These are phyloP conservation scores for Penicillium digitatum DNA, from an alignment of 2,329 filamentous ascomycete genomes.

Conservation along the genomic window DNA sequence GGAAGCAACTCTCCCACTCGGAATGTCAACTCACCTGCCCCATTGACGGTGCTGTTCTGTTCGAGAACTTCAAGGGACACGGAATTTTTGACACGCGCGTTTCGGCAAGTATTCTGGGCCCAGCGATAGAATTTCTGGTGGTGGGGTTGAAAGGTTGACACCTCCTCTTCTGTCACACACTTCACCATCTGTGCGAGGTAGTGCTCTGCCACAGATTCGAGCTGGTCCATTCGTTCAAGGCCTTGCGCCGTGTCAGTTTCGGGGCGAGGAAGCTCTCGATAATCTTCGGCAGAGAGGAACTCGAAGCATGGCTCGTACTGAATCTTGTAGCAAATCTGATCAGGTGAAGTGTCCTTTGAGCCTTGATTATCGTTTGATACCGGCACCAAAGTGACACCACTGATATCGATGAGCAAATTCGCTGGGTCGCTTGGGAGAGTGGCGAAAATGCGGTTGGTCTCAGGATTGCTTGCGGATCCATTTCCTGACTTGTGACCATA, in stretches of 20 bases:
- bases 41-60: conserved; percentile 9
- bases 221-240: conserved; percentile 9
- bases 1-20: conserved; percentile 21
- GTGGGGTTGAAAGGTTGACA: conserved; percentile 8
- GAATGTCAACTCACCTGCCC: conserved; percentile 14
- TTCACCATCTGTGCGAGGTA: conserved; percentile 13
- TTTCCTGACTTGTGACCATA: conserved; percentile 8
- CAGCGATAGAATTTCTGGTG: conserved; percentile 21
- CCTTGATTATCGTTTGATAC: conserved; percentile 17
- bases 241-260: conserved; percentile 9
- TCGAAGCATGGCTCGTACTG: conserved; percentile 23
- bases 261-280: conserved; percentile 13
- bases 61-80: conserved; percentile 8
- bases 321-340: conserved; percentile 20
- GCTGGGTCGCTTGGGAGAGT: conserved; percentile 8
- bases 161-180: conserved; percentile 11
- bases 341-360: conserved; percentile 11
- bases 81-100: not conserved
- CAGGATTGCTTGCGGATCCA: conserved; percentile 10
- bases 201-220: conserved; percentile 16
- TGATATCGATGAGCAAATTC: conserved; percentile 14
- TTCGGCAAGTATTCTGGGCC: conserved; percentile 16
- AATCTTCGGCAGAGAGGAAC: conserved; percentile 15
- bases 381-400: conserved; percentile 15
- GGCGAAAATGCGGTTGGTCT: conserved; percentile 16